Percentiles rank a stretch among this genome's conserved stretches.
These are phyloP conservation scores for Sarcomyxa edulis DNA, from an alignment of 768 basidiomycete species.

Conservation along the genomic window DNA sequence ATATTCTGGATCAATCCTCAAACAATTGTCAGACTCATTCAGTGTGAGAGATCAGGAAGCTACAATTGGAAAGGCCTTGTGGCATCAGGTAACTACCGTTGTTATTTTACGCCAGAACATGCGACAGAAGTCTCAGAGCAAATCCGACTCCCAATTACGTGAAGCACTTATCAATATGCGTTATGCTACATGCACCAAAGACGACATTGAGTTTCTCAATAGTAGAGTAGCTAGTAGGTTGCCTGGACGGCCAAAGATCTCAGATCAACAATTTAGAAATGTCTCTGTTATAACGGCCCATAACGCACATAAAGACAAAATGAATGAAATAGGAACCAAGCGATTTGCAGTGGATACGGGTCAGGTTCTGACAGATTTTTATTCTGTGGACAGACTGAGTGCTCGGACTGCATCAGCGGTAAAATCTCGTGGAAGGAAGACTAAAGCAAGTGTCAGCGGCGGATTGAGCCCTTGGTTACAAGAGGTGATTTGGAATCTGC, in stretches of 20 bases:
- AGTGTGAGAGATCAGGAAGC: constrained; percentile 9
- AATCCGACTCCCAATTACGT: constrained; percentile 13
- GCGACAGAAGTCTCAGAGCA: constrained; percentile 12
- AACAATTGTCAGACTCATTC: background rate
- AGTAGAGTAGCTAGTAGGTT: constrained; percentile 7
- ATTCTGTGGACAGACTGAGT: constrained; percentile 8
- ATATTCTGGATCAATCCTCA: background rate
- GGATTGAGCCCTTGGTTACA: constrained; percentile 9
- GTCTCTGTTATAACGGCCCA: constrained; percentile 16
- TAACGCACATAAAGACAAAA: constrained; percentile 17
- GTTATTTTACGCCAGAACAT: constrained; percentile 22
- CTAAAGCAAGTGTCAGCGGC: background rate
- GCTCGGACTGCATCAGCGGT: background rate
- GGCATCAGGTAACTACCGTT: constrained; percentile 25
- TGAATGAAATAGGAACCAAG: constrained; percentile 15
- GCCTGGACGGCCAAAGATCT: constrained; percentile 1
- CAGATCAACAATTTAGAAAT: constrained; percentile 13
- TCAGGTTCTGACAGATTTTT: constrained; percentile 7
- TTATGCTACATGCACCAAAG: constrained; percentile 16
- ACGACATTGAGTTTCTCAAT: constrained; percentile 17
- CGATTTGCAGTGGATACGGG: constrained; percentile 17
- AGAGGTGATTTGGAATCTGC: constrained; percentile 15
- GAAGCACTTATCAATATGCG: constrained; percentile 18
- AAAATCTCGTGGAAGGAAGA: background rate
- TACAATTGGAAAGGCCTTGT: constrained; percentile 14